Conservation (phyloP, 1,284 basidiomycete genomes). For the Lignosus rhinocerotis region DNA sequence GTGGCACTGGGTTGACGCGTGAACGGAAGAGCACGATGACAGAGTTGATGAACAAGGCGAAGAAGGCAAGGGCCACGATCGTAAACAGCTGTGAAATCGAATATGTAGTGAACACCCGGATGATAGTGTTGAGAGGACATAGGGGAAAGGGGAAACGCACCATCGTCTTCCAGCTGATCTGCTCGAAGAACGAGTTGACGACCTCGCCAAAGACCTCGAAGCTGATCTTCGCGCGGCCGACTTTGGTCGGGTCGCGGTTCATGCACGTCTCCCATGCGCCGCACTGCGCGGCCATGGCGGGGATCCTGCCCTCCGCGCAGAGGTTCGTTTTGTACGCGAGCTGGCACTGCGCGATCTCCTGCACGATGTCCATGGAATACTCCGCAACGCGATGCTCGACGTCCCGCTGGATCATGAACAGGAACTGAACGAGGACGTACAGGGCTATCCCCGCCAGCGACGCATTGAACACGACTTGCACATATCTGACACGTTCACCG, state of each 20-base stretch:
- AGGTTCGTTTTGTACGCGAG: conserved; percentile 79
- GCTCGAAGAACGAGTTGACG: conserved; percentile 94
- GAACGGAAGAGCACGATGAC: conserved; percentile 76
- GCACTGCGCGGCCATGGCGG: conserved; percentile 85
- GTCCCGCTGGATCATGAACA: conserved; percentile 88
- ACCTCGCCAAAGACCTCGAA: conserved; percentile 96
- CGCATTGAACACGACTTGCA: conserved; percentile 95
- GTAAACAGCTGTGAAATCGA: conserved; percentile 64
- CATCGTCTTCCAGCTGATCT: conserved; percentile 96
- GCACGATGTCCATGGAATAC: conserved; percentile 81
- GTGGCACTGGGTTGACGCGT: conserved; percentile 39
- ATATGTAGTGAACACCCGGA: neutral
- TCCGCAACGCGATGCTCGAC: conserved; percentile 88
- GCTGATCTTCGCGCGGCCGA: conserved; percentile 87
- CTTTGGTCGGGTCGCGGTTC: conserved; percentile 88
- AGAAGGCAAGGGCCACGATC: conserved; percentile 74
- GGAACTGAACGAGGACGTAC: conserved; percentile 83
- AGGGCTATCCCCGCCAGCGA: conserved; percentile 83
- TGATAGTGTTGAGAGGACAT: neutral
- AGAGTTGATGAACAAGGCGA: conserved; percentile 83
- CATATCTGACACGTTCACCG: conserved; percentile 59
- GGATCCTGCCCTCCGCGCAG: conserved; percentile 77
- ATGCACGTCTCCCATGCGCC: conserved; percentile 94
- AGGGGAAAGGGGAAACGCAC: conserved; percentile 48
- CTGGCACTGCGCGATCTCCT: conserved; percentile 87